Evolutionary conservation across 768 basidiomycete species (phyloP), one percentile per base, ranked within the genome.

Genomic region (Gymnopilus junonius): DNA sequence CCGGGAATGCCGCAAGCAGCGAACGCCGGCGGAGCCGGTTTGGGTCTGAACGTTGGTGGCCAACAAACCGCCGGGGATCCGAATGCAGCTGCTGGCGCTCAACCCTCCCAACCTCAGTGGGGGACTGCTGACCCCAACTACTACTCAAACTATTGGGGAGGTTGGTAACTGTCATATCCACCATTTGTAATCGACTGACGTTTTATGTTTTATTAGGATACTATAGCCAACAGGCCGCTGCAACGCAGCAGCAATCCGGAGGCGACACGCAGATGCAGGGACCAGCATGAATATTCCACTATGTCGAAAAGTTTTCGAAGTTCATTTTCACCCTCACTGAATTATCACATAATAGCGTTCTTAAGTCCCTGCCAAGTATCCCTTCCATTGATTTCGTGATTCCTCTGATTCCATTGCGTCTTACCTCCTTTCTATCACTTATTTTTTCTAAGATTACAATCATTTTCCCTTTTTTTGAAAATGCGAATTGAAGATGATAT

Each of bases 141-240:
- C 76, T 92, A 92, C 75, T 86, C 86, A 59, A 90, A 90, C 73
- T 92, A 93, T 73, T 93, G 92, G 92, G 89, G 91, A 73, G 90
- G 92, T 93, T 63, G 70, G 88, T 80, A 11, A 46, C 23, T 39
- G 55, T 4, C 8, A 42, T 35, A 25, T 31, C 27, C 40, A 23
- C 42, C 17, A 37, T 15, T 29, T 62, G 45, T 10, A 32, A 20
- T 54, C 10, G 29, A 59, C 40, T 59, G 56, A 63, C 55, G 63
- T 67, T 58, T 63, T 69, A 20, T 63, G 55, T 20, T 32, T 65
- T 27, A 40, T 1, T 57, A 94, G 93, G 92, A 66, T 94, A 94
- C 71, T 94, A 94, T 69, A 85, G 87, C 55, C 93, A 93, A 75
- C 90, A 91, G 76, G 82, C 84, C 62, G 82, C 74, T 31, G 69